Evolutionary conservation across 140 eudicot species (phyloP), one percentile per base, ranked within the genome.

Genomic region (Senecio squalidus): DNA sequence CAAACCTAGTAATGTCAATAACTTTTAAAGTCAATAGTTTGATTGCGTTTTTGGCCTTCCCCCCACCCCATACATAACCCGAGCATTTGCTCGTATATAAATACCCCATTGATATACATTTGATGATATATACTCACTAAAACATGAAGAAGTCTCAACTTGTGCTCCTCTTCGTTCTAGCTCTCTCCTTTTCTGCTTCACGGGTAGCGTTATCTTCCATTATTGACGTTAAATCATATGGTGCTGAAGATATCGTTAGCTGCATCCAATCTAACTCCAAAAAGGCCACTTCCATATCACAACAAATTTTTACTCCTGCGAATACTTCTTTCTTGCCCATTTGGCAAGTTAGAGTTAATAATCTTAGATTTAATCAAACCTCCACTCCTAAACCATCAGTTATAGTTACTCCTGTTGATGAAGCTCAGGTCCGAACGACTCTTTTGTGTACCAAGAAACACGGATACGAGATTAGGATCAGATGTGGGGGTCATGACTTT

Each of bases 361-460:
- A 40, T 2, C 51, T 40, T 39, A 23, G 65, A 10, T 58, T 58
- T 51, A 58, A 38, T 11, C 13, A 39, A 38, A 16, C 65, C 3
- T n/a, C 34, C 36, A 58, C 52, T 21, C 65, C 65, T 6, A 58
- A 39, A 58, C 65, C 65, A 1, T 58, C 65, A 2, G 7, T 58
- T 7, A 58, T 58, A 6, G 65, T 58, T 0, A 58, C 65, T 24
- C 65, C 65, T 5, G 9, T 6, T 24, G 24, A 58, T 4, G 65
- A 58, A 38, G 6, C 51, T n/a, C 65, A 39, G 3, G 6, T 58
- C 33, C 65, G 17, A n/a, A 58, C 65, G 3, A 4, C 34, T 22
- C n/a, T n/a, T n/a, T n/a, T n/a, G n/a, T n/a, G n/a, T n/a, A n/a
- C n/a, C n/a, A n/a, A n/a, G n/a, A n/a, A n/a, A n/a, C n/a, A n/a